Evolutionary conservation across 2,329 filamentous ascomycete species (phyloP).

Genomic region (Mycosphaerella arachidis): DNA sequence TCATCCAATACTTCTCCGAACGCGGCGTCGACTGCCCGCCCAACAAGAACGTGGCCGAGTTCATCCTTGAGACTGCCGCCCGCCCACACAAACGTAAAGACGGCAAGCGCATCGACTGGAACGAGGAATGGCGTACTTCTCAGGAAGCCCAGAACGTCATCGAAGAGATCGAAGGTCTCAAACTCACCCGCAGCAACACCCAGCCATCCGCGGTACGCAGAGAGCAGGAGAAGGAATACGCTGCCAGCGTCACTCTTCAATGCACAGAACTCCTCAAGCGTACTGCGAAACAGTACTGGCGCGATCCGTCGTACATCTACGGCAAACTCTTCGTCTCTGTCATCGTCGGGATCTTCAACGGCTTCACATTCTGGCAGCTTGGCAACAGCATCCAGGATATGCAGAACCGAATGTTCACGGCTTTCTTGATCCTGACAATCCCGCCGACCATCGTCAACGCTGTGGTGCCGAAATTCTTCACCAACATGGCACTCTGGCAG

Average conservation of each 20-base stretch:
- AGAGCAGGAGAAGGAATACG: conserved; percentile 49
- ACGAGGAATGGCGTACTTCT: conserved; percentile 67
- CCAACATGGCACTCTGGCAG: conserved; percentile 68
- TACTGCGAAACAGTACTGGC: conserved; percentile 62
- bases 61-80: conserved; percentile 61
- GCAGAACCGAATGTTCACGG: conserved; percentile 74
- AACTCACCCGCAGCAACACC: conserved; percentile 51
- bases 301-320: conserved; percentile 71
- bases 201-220: conserved; percentile 31
- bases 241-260: conserved; percentile 60
- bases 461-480: conserved; percentile 72
- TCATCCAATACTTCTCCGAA: conserved; percentile 64
- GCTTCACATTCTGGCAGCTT: conserved; percentile 71
- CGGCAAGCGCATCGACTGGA: conserved; percentile 63
- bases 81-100: conserved; percentile 51
- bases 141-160: conserved; percentile 56
- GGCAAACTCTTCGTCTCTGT: conserved; percentile 69
- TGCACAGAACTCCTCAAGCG: conserved; percentile 64
- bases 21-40: conserved; percentile 64
- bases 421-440: conserved; percentile 54
- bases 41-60: conserved; percentile 62
- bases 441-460: conserved; percentile 69
- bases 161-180: conserved; percentile 62
- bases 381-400: conserved; percentile 63
- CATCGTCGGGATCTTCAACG: conserved; percentile 71